Evolutionary conservation across 106 monocot species (phyloP).

Genomic region (Platanthera guangdongensis): DNA sequence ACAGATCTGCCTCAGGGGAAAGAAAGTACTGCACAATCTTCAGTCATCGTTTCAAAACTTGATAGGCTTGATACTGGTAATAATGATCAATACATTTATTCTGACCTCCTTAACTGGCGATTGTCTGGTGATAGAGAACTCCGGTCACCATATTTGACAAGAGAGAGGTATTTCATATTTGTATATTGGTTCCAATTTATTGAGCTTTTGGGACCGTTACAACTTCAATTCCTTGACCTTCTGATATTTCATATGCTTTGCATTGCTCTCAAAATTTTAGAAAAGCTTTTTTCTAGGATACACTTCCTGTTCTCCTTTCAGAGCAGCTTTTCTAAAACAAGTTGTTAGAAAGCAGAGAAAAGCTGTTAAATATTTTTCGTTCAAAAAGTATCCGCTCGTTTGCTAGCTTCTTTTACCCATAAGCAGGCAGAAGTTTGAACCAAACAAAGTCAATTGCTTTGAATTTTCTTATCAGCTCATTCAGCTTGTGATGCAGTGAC

Average conservation of each 20-base stretch:
- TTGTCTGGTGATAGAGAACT: conserved; percentile 47
- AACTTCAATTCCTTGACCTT: neutral
- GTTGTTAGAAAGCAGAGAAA: neutral
- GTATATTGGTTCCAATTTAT: neutral
- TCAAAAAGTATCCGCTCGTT: too few relatives aligned
- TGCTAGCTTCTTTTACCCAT: too few relatives aligned
- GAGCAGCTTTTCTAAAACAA: neutral
- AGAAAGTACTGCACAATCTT: conserved; percentile 24
- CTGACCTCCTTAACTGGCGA: conserved; percentile 67
- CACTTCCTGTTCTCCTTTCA: conserved; percentile 2
- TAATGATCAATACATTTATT: conserved; percentile 44
- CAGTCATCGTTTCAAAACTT: conserved; percentile 18
- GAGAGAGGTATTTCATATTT: conserved; percentile 39
- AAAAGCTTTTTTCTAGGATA: neutral
- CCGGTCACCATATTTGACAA: conserved; percentile 21
- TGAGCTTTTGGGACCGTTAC: neutral
- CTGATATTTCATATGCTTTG: neutral
- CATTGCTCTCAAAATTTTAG: too few relatives aligned
- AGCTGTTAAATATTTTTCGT: neutral
- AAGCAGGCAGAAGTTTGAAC: too few relatives aligned
- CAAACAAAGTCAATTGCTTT: neutral
- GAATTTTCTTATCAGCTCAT: conserved; percentile 5
- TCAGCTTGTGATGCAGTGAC: neutral
- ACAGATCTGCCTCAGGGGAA: conserved; percentile 44
- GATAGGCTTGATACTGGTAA: conserved; percentile 34